Evolutionary conservation across 192 early-diverging fungal species (phyloP).

Genomic region (Backusella psychrophila): DNA sequence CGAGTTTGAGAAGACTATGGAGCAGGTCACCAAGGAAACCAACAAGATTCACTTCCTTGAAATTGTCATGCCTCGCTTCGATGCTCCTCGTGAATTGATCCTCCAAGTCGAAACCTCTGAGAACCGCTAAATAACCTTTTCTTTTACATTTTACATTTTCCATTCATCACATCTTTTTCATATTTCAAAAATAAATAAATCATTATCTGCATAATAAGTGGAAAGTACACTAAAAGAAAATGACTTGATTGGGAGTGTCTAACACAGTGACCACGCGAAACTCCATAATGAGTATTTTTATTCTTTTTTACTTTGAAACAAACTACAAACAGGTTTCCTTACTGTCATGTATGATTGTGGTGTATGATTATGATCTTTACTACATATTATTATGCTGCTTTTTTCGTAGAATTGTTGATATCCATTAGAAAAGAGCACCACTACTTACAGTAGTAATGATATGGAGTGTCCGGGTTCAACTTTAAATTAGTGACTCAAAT

Average conservation of each 20-base stretch:
- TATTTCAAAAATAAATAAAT: constrained; percentile 1
- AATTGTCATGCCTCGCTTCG: constrained; percentile 45
- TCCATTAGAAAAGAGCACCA: neutral
- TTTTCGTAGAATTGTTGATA: neutral
- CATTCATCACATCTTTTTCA: neutral
- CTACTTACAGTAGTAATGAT: neutral
- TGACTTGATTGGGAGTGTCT: neutral
- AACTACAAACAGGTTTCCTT: neutral
- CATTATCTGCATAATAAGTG: neutral
- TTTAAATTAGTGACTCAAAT: neutral
- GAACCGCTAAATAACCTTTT: constrained; percentile 17
- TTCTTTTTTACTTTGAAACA: neutral
- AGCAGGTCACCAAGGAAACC: constrained; percentile 17
- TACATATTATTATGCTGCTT: no score
- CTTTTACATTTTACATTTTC: neutral
- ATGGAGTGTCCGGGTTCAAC: neutral
- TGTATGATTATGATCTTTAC: no score
- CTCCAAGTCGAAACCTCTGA: constrained; percentile 24
- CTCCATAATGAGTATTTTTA: no score
- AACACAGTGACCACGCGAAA: neutral
- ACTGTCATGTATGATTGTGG: no score
- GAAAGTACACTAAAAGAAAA: neutral
- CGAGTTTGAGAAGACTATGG: constrained; percentile 42
- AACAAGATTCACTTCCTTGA: constrained; percentile 47
- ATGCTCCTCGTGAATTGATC: constrained; percentile 44